Evolutionary conservation across 225 moss, liverwort and hornwort species (phyloP).

Genomic region (Asterella californica): DNA sequence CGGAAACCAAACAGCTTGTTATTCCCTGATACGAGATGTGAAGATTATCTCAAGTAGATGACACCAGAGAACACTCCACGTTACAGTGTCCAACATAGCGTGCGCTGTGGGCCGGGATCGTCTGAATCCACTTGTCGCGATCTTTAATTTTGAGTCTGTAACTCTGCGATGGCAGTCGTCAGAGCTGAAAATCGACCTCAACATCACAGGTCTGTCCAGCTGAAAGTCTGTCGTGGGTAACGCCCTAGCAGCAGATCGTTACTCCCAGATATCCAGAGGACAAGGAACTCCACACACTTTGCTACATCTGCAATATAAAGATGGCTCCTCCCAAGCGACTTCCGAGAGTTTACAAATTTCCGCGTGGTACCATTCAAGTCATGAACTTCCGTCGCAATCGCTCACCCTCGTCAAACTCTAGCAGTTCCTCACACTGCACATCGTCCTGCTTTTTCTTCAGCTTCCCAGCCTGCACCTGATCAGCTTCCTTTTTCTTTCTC

Average conservation of each 20-base stretch:
- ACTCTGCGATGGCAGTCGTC: neutral
- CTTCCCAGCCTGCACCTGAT: neutral
- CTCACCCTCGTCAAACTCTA: slow-evolving; percentile 15
- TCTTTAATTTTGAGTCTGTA: neutral
- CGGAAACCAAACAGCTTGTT: too few species aligned
- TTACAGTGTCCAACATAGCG: too few species aligned
- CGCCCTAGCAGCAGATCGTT: neutral
- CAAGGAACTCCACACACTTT: neutral
- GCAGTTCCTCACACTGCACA: neutral
- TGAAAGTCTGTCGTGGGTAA: neutral
- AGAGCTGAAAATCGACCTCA: neutral
- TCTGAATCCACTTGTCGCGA: neutral
- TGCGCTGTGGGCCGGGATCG: too few species aligned
- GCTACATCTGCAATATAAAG: neutral
- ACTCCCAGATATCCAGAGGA: neutral
- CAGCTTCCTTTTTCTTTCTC: slow-evolving; percentile 6
- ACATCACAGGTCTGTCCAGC: neutral
- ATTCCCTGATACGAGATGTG: too few species aligned
- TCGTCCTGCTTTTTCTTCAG: neutral
- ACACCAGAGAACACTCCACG: too few species aligned
- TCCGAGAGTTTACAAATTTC: neutral
- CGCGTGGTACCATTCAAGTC: neutral
- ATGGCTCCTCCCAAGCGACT: neutral
- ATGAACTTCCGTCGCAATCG: slow-evolving; percentile 2
- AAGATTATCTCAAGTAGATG: too few species aligned